Evolutionary conservation across 2,329 filamentous ascomycete species (phyloP).

Genomic region (Cladorrhinum sp.): DNA sequence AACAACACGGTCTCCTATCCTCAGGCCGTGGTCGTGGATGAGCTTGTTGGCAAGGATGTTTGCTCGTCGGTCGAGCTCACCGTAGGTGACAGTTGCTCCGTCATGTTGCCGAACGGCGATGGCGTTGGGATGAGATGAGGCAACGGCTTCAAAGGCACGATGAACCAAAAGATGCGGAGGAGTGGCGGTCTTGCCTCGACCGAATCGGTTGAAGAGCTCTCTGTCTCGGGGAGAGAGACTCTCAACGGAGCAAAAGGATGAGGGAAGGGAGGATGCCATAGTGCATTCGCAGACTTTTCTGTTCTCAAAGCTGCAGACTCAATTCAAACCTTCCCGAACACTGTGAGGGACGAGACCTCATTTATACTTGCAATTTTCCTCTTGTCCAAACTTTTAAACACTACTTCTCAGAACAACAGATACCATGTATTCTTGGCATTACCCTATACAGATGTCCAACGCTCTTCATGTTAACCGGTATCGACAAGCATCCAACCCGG

Average conservation of each 20-base stretch:
- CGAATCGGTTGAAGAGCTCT: constrained; percentile 29
- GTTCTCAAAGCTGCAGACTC: neutral
- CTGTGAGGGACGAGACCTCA: neutral
- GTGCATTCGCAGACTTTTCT: neutral
- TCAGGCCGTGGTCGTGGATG: constrained; percentile 7
- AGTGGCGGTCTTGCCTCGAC: constrained; percentile 27
- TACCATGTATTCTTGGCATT: neutral
- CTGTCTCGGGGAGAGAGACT: constrained; percentile 27
- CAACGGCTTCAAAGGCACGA: constrained; percentile 33
- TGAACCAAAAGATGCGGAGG: constrained; percentile 35
- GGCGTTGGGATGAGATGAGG: constrained; percentile 35
- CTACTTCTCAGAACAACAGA: no score
- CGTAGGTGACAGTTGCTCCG: constrained; percentile 41
- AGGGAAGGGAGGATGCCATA: neutral
- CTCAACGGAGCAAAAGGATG: constrained; percentile 25
- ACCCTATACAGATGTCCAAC: neutral
- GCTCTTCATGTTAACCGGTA: neutral
- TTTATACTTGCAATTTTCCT: neutral
- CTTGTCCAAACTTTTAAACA: no score
- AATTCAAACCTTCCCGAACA: neutral
- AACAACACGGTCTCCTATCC: constrained; percentile 45
- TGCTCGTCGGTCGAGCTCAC: constrained; percentile 40
- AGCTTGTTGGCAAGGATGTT: constrained; percentile 43
- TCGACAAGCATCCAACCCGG: neutral
- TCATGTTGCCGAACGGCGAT: constrained; percentile 39